Evolutionary conservation across 75 land plant species (phyloP).

Genomic region (Pinus tabuliformis): DNA sequence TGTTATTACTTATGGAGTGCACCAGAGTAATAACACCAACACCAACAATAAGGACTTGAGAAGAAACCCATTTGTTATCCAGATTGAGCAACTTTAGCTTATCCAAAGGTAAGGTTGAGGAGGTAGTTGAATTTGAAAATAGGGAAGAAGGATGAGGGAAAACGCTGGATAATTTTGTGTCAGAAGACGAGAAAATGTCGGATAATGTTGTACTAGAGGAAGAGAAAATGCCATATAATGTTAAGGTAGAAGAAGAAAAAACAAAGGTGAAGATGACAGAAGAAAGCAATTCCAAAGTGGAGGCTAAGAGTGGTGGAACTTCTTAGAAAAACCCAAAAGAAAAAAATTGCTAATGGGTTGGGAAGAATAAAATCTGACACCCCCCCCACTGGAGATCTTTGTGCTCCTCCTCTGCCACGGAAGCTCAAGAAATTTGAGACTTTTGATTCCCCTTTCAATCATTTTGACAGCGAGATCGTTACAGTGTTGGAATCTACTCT

Average conservation of each 20-base stretch:
- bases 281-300: neutral
- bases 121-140: neutral
- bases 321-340: neutral
- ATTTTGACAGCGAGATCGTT: neutral
- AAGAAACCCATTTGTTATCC: neutral
- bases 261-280: neutral
- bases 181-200: neutral
- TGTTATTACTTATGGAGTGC: constrained; percentile 22
- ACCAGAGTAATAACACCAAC: neutral
- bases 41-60: neutral
- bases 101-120: neutral
- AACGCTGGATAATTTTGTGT: neutral
- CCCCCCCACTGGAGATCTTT: neutral
- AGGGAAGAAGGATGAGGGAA: no score
- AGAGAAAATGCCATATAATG: neutral
- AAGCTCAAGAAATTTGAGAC: constrained; percentile 12
- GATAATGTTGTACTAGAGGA: neutral
- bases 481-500: neutral
- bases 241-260: neutral
- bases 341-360: neutral
- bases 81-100: neutral
- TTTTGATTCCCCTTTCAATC: neutral
- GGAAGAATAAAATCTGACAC: constrained; percentile 16
- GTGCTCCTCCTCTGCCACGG: neutral
- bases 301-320: neutral